A percentile compares a stretch with the other conserved stretches of the same genome.
Evolutionary conservation across 1,284 basidiomycete species (phyloP).

Genomic region (Pulchroboletus neoregius): DNA sequence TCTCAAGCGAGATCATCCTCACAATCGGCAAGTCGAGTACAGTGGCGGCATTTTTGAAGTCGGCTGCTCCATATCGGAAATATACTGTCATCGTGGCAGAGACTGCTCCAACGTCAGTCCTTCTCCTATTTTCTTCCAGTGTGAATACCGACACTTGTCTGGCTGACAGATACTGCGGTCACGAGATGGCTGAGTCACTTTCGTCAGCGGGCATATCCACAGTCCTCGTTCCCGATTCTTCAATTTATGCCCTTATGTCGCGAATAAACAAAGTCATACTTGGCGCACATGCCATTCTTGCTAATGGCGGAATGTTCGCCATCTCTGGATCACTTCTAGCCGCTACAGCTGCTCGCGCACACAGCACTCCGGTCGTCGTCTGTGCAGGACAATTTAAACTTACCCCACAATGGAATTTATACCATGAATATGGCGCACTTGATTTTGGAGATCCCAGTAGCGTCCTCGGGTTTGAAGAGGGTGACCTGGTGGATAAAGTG

Average conservation of each 20-base stretch:
- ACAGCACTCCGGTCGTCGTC: slow-evolving; percentile 92
- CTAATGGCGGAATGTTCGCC: slow-evolving; percentile 94
- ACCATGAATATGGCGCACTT: slow-evolving; percentile 81
- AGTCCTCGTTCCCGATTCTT: slow-evolving; percentile 92
- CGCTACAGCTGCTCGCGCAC: slow-evolving; percentile 85
- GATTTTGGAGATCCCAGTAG: slow-evolving; percentile 86
- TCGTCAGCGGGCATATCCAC: slow-evolving; percentile 84
- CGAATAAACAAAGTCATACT: slow-evolving; percentile 95
- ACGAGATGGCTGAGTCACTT: slow-evolving; percentile 77
- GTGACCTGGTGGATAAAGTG: slow-evolving; percentile 73
- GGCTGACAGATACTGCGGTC: slow-evolving; percentile 70
- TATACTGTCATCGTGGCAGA: slow-evolving; percentile 97
- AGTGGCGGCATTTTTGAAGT: slow-evolving; percentile 90
- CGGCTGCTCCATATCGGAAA: slow-evolving; percentile 86
- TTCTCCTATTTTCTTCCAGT: background rate
- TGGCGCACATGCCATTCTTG: slow-evolving; percentile 90
- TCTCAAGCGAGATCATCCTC: slow-evolving; percentile 84
- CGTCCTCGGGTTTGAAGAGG: slow-evolving; percentile 81
- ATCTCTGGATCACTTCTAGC: slow-evolving; percentile 82
- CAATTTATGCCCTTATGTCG: slow-evolving; percentile 94
- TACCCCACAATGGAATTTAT: slow-evolving; percentile 90
- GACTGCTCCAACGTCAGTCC: slow-evolving; percentile 80
- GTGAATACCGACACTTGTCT: slow-evolving; percentile 4
- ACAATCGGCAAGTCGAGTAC: slow-evolving; percentile 94
- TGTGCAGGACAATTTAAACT: slow-evolving; percentile 96